Conservation (phyloP, 2,329 filamentous ascomycete species). For the Paraphaeosphaeria sporulosa region DNA sequence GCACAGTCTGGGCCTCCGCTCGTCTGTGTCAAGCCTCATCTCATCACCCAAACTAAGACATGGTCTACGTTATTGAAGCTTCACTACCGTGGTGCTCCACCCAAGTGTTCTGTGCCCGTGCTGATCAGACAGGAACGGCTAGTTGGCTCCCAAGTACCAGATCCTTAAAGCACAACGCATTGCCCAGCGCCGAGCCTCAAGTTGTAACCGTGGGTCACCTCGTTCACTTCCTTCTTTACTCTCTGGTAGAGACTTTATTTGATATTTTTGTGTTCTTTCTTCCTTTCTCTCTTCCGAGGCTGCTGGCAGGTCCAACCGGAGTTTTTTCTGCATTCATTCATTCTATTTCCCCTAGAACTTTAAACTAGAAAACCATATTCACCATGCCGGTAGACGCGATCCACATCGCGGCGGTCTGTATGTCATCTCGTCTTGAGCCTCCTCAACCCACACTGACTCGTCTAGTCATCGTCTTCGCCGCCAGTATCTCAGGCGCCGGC, state of each 20-base stretch:
- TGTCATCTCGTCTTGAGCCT: conserved; percentile 17
- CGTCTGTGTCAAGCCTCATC: conserved; percentile 36
- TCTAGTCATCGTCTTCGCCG: conserved; percentile 48
- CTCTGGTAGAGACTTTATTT: conserved; percentile 41
- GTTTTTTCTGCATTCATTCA: conserved; percentile 20
- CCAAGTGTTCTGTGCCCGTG: conserved; percentile 34
- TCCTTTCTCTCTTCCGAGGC: conserved; percentile 30
- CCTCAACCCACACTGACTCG: conserved; percentile 21
- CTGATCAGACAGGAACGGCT: conserved; percentile 39
- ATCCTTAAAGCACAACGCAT: conserved; percentile 40
- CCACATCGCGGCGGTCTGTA: conserved; percentile 50
- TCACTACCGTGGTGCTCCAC: conserved; percentile 32
- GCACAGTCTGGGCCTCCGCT: conserved; percentile 45
- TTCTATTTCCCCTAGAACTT: conserved; percentile 14
- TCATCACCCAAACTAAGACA: conserved; percentile 37
- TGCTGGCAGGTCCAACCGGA: conserved; percentile 37
- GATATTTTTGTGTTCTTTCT: conserved; percentile 23
- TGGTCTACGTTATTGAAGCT: conserved; percentile 37
- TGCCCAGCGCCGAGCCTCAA: conserved; percentile 40
- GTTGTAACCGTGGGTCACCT: conserved; percentile 29
- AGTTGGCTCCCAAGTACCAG: conserved; percentile 28
- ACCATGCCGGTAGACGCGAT: conserved; percentile 40
- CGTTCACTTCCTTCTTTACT: conserved; percentile 33
- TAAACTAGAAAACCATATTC: conserved; percentile 20
- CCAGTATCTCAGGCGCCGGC: conserved; percentile 47